Conservation (phyloP, 2,329 filamentous ascomycete species). For the Phoma sp. region DNA sequence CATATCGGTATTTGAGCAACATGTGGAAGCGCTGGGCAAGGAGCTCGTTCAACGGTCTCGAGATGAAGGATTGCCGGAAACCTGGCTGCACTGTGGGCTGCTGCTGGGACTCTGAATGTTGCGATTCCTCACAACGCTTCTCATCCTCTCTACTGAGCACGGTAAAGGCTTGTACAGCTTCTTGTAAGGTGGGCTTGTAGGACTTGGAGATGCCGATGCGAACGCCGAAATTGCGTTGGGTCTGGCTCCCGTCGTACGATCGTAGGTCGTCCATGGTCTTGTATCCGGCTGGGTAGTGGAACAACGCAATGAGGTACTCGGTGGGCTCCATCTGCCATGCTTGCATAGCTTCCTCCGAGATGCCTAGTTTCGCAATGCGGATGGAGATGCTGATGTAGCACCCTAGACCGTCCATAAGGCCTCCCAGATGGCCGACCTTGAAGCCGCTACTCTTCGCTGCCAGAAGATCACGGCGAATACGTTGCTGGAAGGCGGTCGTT, state of each 20-base stretch:
- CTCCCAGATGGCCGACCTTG: slow-evolving; percentile 69
- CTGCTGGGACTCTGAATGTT: slow-evolving; percentile 28
- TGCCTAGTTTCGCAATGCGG: slow-evolving; percentile 71
- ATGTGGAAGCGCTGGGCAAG: slow-evolving; percentile 70
- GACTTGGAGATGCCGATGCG: slow-evolving; percentile 73
- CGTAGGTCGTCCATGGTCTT: slow-evolving; percentile 64
- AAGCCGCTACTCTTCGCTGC: slow-evolving; percentile 71
- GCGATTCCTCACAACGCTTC: slow-evolving; percentile 30
- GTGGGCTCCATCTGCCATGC: slow-evolving; percentile 75
- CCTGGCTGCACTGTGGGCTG: slow-evolving; percentile 23
- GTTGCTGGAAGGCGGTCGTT: slow-evolving; percentile 38
- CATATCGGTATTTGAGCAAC: slow-evolving; percentile 66
- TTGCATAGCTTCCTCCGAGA: slow-evolving; percentile 76
- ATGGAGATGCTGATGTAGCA: slow-evolving; percentile 72
- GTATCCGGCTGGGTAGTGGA: slow-evolving; percentile 71
- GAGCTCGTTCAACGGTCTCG: slow-evolving; percentile 72
- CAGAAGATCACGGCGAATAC: slow-evolving; percentile 68
- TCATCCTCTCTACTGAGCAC: slow-evolving; percentile 44
- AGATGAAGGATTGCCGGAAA: slow-evolving; percentile 72
- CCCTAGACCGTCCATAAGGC: slow-evolving; percentile 56
- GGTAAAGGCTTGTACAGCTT: slow-evolving; percentile 63
- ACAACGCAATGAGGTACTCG: slow-evolving; percentile 77
- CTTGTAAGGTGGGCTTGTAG: slow-evolving; percentile 72
- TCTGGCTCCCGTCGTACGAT: slow-evolving; percentile 46
- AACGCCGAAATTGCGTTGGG: slow-evolving; percentile 60